A percentile compares a stretch with the other conserved stretches of the same genome.
Evolutionary conservation across 2,329 filamentous ascomycete species (phyloP).

Genomic region (Stagonosporopsis rhizophila): DNA sequence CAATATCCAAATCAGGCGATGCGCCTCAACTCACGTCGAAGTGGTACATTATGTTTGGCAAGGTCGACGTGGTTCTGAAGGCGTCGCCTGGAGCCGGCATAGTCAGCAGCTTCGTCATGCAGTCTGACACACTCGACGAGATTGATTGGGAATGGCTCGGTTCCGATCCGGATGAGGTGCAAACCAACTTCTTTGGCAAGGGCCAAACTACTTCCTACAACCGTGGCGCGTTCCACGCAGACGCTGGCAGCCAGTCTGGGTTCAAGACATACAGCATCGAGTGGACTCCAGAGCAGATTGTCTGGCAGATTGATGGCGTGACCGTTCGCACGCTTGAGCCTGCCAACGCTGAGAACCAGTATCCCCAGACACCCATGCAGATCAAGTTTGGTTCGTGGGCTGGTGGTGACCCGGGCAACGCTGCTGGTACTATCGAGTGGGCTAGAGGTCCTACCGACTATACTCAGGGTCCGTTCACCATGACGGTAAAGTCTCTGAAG

Average conservation of each 20-base stretch:
- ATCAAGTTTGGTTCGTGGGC: constrained; percentile 92
- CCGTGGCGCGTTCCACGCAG: constrained; percentile 79
- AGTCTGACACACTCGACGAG: constrained; percentile 92
- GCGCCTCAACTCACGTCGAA: constrained; percentile 85
- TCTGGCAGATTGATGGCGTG: constrained; percentile 83
- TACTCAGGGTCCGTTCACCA: constrained; percentile 80
- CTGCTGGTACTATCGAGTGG: constrained; percentile 86
- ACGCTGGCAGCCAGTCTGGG: constrained; percentile 70
- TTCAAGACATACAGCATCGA: constrained; percentile 91
- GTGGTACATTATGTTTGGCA: constrained; percentile 99
- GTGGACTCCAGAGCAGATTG: constrained; percentile 85
- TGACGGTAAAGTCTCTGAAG: constrained; percentile 78
- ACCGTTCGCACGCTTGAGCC: constrained; percentile 78
- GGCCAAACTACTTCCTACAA: constrained; percentile 86
- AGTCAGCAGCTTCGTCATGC: constrained; percentile 88
- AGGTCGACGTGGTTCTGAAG: constrained; percentile 84
- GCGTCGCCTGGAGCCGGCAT: constrained; percentile 89
- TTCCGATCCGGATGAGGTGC: constrained; percentile 76
- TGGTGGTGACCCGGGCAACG: constrained; percentile 83
- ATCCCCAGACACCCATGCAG: constrained; percentile 95
- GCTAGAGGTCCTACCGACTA: constrained; percentile 87
- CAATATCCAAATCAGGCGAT: constrained; percentile 78
- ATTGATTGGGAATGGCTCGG: constrained; percentile 98
- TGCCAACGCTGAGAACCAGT: constrained; percentile 75
- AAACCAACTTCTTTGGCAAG: constrained; percentile 97